Percentiles rank a stretch among this genome's conserved stretches.
Conservation (phyloP, 2,329 filamentous ascomycete genomes). For the Arachnopeziza araneosa region DNA sequence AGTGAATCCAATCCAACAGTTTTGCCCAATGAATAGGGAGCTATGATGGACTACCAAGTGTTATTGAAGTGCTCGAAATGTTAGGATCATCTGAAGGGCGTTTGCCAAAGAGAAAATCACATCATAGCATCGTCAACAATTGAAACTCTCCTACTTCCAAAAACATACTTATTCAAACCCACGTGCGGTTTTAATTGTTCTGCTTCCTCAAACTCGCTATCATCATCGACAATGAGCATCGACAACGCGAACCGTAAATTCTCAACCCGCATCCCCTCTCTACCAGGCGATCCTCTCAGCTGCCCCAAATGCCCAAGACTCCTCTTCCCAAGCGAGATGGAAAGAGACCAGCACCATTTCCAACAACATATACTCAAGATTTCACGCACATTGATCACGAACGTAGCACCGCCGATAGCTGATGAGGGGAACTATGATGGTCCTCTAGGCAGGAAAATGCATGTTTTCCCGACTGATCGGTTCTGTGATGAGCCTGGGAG, state of each 20-base stretch:
- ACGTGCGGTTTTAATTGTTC: background rate
- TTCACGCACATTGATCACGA: background rate
- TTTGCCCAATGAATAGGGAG: background rate
- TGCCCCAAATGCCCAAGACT: constrained; percentile 3
- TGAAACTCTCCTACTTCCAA: too few relatives aligned
- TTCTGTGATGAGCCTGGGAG: constrained; percentile 6
- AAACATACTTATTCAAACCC: too few relatives aligned
- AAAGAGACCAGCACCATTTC: constrained; percentile 10
- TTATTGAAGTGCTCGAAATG: too few relatives aligned
- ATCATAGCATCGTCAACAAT: too few relatives aligned
- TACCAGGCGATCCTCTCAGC: background rate
- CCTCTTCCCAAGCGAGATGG: background rate
- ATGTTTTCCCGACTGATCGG: constrained; percentile 1
- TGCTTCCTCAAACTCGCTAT: background rate
- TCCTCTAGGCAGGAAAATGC: constrained; percentile 3
- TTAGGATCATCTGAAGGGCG: too few relatives aligned
- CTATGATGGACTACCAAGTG: background rate
- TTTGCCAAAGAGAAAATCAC: too few relatives aligned
- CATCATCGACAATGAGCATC: background rate
- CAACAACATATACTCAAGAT: constrained; percentile 5
- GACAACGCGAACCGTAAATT: background rate
- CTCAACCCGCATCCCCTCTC: background rate
- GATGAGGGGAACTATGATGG: constrained; percentile 11
- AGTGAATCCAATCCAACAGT: background rate
- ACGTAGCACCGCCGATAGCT: background rate